Evolutionary conservation across 2,329 filamentous ascomycete species (phyloP).

Genomic region (Penicillium thymicola): DNA sequence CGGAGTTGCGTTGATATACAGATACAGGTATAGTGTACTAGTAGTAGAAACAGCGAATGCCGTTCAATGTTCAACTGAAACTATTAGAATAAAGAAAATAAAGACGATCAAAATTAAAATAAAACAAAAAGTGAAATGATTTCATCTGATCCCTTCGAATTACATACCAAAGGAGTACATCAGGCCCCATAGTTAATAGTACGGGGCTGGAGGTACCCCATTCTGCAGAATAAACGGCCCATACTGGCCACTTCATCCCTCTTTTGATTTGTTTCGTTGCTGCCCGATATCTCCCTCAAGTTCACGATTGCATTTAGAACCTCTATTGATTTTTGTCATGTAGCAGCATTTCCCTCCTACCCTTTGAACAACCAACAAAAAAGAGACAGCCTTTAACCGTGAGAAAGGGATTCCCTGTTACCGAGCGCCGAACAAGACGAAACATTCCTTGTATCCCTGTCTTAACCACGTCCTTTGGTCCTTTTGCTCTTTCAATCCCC

Average conservation of each 20-base stretch:
- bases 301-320: not conserved
- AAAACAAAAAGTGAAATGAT: slow-evolving; percentile 7
- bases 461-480: slow-evolving; percentile 11
- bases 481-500: slow-evolving; percentile 12
- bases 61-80: not conserved
- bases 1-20: not conserved
- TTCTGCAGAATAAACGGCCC: slow-evolving; percentile 15
- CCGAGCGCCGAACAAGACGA: slow-evolving; percentile 17
- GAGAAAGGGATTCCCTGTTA: slow-evolving; percentile 18
- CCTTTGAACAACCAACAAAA: slow-evolving; percentile 3
- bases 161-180: slow-evolving; percentile 22
- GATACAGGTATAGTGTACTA: not conserved
- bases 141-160: slow-evolving; percentile 23
- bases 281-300: slow-evolving; percentile 14
- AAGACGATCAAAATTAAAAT: not conserved
- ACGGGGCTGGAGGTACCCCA: slow-evolving; percentile 18
- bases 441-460: slow-evolving; percentile 28
- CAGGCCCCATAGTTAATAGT: slow-evolving; percentile 14
- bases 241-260: slow-evolving; percentile 22
- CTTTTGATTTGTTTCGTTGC: slow-evolving; percentile 22
- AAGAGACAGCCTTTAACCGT: slow-evolving; percentile 6
- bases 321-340: slow-evolving; percentile 13
- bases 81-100: not conserved
- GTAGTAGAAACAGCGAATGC: not conserved
- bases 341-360: slow-evolving; percentile 11